Evolutionary conservation across 2,329 filamentous ascomycete genomes (phyloP).

Genomic region (Aspergillus pseudotamarii): DNA sequence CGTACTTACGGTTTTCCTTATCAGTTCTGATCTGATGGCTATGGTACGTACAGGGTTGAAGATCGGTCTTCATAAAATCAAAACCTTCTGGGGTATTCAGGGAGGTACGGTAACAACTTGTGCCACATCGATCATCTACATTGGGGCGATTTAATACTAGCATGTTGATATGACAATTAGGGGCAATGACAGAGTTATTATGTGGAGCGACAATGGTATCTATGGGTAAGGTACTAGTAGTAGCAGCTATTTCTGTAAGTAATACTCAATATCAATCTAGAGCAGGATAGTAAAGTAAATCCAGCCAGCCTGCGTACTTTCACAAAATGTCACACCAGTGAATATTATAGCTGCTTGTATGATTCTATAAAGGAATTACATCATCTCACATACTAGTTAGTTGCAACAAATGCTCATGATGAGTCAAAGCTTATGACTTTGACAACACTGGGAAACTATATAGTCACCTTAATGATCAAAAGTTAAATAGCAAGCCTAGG

Average conservation of each 20-base stretch:
- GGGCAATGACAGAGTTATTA: not conserved
- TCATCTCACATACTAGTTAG: too few relatives aligned
- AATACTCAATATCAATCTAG: not conserved
- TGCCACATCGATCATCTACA: not conserved
- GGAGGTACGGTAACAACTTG: not conserved
- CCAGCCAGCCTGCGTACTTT: too few relatives aligned
- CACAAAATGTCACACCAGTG: too few relatives aligned
- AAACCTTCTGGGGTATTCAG: not conserved
- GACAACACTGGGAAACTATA: too few relatives aligned
- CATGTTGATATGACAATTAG: not conserved
- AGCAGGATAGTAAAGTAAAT: not conserved
- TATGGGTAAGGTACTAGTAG: not conserved
- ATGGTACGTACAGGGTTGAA: not conserved
- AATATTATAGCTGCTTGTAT: too few relatives aligned
- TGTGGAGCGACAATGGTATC: not conserved
- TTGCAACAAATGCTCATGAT: too few relatives aligned
- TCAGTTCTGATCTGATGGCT: not conserved
- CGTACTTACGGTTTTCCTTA: not conserved
- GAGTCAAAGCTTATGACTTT: too few relatives aligned
- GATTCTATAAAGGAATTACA: too few relatives aligned
- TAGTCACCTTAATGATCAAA: too few relatives aligned
- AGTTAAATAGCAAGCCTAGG: too few relatives aligned
- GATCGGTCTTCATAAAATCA: not conserved
- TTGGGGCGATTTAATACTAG: too few relatives aligned
- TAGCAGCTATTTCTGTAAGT: not conserved